Conservation (phyloP, 495 filamentous ascomycete species). For the Neurospora sp. region DNA sequence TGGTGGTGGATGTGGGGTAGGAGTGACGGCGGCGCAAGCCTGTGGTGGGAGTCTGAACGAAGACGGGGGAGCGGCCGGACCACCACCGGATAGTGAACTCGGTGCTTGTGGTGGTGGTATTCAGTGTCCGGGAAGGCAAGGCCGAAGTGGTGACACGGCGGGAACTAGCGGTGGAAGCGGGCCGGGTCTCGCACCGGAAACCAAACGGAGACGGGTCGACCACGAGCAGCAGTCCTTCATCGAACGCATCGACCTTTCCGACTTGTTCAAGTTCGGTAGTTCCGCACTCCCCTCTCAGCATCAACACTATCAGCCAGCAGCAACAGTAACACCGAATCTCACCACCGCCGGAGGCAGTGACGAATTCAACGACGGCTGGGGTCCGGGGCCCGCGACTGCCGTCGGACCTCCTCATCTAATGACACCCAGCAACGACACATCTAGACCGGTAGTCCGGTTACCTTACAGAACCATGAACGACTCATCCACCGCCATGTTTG, state of each 20-base stretch:
- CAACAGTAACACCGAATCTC: neutral
- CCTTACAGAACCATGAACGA: neutral
- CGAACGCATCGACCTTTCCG: neutral
- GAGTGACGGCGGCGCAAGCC: neutral
- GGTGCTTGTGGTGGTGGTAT: neutral
- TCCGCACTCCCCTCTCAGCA: neutral
- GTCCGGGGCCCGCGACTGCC: neutral
- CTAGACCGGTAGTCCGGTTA: neutral
- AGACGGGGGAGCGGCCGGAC: neutral
- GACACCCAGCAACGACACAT: neutral
- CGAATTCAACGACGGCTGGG: neutral
- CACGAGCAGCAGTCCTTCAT: neutral
- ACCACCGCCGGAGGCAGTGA: neutral
- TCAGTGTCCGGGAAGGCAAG: neutral
- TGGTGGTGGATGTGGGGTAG: neutral
- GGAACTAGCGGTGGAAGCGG: neutral
- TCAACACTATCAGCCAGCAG: neutral
- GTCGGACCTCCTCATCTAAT: neutral
- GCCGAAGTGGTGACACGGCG: neutral
- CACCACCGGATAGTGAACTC: neutral
- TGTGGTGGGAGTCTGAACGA: neutral
- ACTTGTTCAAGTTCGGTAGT: neutral
- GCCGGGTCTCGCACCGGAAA: neutral
- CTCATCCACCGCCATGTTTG: neutral
- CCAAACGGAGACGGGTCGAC: neutral